A percentile compares a stretch with the other conserved stretches of the same genome.
Conservation (phyloP, 2,329 filamentous ascomycete species). For the Ophiognomonia clavigignenti-juglandacearum region DNA sequence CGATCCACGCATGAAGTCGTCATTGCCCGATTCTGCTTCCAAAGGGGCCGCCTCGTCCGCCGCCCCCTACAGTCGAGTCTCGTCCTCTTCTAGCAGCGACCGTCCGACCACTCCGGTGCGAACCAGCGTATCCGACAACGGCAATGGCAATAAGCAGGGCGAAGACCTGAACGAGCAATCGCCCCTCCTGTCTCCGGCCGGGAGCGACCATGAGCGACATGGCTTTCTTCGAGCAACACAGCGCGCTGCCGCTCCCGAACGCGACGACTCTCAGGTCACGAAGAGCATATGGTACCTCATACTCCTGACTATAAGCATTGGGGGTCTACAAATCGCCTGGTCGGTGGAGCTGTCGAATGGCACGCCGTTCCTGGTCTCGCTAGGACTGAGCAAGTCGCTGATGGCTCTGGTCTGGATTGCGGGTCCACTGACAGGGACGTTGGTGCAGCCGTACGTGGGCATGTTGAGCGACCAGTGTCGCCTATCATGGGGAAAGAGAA, state of each 20-base stretch:
- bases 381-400: conserved; percentile 76
- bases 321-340: conserved; percentile 91
- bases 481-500: conserved; percentile 69
- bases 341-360: conserved; percentile 92
- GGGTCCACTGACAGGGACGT: conserved; percentile 69
- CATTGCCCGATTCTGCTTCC: conserved; percentile 27
- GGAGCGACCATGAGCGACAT: conserved; percentile 27
- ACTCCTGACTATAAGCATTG: conserved; percentile 79
- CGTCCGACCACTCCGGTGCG: conserved; percentile 16
- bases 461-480: conserved; percentile 77
- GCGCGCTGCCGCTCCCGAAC: conserved; percentile 24
- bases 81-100: conserved; percentile 13
- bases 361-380: conserved; percentile 75
- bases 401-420: conserved; percentile 84
- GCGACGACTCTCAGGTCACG: conserved; percentile 53
- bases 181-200: conserved; percentile 41
- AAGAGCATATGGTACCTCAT: conserved; percentile 85
- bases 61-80: conserved; percentile 15
- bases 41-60: conserved; percentile 21
- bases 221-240: conserved; percentile 29
- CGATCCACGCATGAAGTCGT: conserved; percentile 33
- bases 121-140: conserved; percentile 19
- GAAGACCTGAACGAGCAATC: conserved; percentile 37
- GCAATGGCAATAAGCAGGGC: conserved; percentile 18
- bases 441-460: conserved; percentile 79